Base-by-base conservation (phyloP, 148 eudicot species). In the Pharnaceum exiguum region DNA sequence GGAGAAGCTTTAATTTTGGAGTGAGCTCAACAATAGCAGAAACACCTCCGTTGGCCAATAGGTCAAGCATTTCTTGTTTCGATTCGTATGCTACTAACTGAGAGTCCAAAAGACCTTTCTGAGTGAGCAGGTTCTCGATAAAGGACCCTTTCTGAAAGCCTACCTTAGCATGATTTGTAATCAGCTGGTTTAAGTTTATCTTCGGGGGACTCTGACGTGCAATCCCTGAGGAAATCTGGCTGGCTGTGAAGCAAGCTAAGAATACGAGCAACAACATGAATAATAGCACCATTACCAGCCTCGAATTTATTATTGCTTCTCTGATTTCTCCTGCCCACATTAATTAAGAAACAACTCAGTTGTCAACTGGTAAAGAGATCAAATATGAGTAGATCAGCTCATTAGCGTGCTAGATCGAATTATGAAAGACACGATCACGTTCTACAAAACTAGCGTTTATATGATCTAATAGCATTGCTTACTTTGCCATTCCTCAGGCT, bases 241-340 rank as follows among this genome's bases (percentile, higher is more conserved):
- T 63, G 40, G 67, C 42, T 22, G 28, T 8, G 12, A 36, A 52
- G 17, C 50, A 63, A 22, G 67, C 30, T 31, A 32, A 21, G 25
- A 63, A 1, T 11, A 52, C 31, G 28, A 63, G 28, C n/a, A 51
- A 29, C 38, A 42, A 46, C 2, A 51, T 7, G 21, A 63, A 51
- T 16, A 58, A 58, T 48, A 67, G 16, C 38, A 67, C 53, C 25
- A 27, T 67, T 35, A 67, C 58, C 0, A 59, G 58, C 37, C 71
- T 67, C 21, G 71, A 43, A 40, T 31, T 37, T 28, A 23, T 45
- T 42, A 38, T 46, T 19, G 65, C 32, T 27, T 7, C 55, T 18
- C 33, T 9, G 19, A 10, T 32, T 26, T 67, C 59, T 28, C 59
- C 71, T 67, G 28, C 51, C 49, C 31, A 56, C 23, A 24, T 16